Evolutionary conservation across 805 yeast genomes (phyloP), one percentile per base, ranked within the genome.

Genomic region (Barnettozyma vustinii): DNA sequence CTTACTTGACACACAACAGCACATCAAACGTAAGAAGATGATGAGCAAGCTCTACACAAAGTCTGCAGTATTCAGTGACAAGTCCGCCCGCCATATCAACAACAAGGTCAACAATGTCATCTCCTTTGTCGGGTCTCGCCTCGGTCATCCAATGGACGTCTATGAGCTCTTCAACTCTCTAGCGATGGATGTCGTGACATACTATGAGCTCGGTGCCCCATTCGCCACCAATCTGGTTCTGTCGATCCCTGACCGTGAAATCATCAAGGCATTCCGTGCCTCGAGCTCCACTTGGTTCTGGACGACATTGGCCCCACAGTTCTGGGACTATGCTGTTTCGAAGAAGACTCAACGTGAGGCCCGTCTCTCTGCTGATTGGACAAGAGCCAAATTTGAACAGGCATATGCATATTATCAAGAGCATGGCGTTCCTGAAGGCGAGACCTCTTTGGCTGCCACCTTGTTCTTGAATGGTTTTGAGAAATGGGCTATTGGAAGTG

Each of bases 151-250:
- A 30, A 57, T 82, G 37, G 84, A 84, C 45, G 82, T 79, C 3
- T 80, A 79, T 56, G 70, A 77, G 18, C 61, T 84, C n/a, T 84
- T 83, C 70, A 81, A 81, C n/a, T 67, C 82, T 16, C 68, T 84
- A 57, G 90, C 91, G 5, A 77, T 84, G 80, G 90, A 84, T 56
- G 83, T 80, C 4, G 80, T 83, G 1, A 74, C 83, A 1, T 73
- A 75, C 19, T 81, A 82, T 57, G 79, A 80, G 48, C 71, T 81
- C 50, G 91, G 91, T 0, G 53, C 61, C 0, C 63, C 67, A 9
- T 69, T 73, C 47, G 74, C 81, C 16, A 67, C 79, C 1, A 62
- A 76, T 35, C 63, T 80, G 33, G 56, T 82, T 33, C 51, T 61
- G 7, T 68, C 72, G 46, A 62, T 69, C 9, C 52, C 71, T 19